Percentiles rank a stretch among this genome's conserved stretches.
Conservation (phyloP, 176 grass and related monocot species). For the Triticum dicoccoides region DNA sequence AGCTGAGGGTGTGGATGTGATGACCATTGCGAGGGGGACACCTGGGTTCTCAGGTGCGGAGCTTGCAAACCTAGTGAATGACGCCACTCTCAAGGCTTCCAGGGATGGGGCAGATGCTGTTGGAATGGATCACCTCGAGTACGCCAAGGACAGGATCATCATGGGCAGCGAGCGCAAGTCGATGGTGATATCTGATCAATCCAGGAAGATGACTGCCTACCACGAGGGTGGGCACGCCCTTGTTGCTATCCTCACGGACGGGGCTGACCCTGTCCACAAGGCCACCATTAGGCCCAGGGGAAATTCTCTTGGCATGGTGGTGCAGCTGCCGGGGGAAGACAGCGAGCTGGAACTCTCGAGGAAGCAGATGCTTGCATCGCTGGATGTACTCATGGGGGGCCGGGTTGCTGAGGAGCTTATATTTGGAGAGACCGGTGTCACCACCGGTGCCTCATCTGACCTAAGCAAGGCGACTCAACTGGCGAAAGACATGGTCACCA, state of each 20-base stretch:
- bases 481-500: conserved; percentile 64
- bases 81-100: conserved; percentile 58
- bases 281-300: conserved; percentile 58
- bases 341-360: conserved; percentile 27
- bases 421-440: conserved; percentile 56
- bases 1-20: conserved; percentile 59
- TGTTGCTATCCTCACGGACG: conserved; percentile 40
- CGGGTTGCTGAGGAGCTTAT: conserved; percentile 67
- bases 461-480: conserved; percentile 39
- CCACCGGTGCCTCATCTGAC: conserved; percentile 50
- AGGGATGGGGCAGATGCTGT: conserved; percentile 62
- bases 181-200: neutral
- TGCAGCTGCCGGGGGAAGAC: conserved; percentile 46
- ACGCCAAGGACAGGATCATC: conserved; percentile 56
- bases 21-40: conserved; percentile 41
- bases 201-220: conserved; percentile 33
- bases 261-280: conserved; percentile 54
- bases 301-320: conserved; percentile 55
- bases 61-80: conserved; percentile 67
- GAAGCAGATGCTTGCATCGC: conserved; percentile 60
- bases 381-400: conserved; percentile 66
- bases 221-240: neutral
- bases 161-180: conserved; percentile 32
- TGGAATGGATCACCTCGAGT: conserved; percentile 51
- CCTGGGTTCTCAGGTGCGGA: conserved; percentile 66